Conservation (phyloP, 345 rosid species). For the Citrus inodora region DNA sequence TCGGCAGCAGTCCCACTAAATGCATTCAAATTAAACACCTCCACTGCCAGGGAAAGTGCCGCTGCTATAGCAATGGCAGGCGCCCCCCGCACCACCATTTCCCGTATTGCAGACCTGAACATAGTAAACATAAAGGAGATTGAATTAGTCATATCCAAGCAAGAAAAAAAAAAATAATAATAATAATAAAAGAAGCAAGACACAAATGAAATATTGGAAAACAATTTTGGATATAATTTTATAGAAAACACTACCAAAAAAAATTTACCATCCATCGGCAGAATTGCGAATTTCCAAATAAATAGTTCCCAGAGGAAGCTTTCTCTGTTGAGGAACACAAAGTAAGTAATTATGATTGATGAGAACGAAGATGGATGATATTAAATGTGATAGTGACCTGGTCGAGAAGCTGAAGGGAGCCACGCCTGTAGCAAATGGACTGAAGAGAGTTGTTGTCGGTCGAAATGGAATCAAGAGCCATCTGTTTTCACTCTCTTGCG, state of each 20-base stretch:
- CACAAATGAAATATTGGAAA: no score
- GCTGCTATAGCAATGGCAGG: slow-evolving; percentile 98
- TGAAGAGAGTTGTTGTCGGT: slow-evolving; percentile 37
- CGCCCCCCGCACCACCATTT: slow-evolving; percentile 98
- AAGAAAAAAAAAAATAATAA: no score
- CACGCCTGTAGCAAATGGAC: slow-evolving; percentile 62
- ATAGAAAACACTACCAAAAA: not conserved
- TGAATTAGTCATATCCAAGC: no score
- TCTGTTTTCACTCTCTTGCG: not conserved
- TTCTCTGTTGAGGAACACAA: slow-evolving; percentile 48
- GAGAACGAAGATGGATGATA: not conserved
- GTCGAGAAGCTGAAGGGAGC: slow-evolving; percentile 67
- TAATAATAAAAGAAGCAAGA: no score
- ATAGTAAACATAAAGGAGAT: no score
- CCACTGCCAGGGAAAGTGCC: slow-evolving; percentile 87
- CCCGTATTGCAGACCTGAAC: slow-evolving; percentile 75
- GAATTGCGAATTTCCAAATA: slow-evolving; percentile 61
- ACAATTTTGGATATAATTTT: not conserved
- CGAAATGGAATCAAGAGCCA: slow-evolving; percentile 22
- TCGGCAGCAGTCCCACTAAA: slow-evolving; percentile 53
- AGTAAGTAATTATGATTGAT: not conserved
- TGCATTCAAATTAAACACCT: slow-evolving; percentile 53
- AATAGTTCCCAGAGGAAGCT: slow-evolving; percentile 71
- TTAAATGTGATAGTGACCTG: slow-evolving; percentile 32
- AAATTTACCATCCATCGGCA: slow-evolving; percentile 73